Evolutionary conservation across 2,329 filamentous ascomycete genomes (phyloP).

Genomic region (Phyllosticta paracitricarpa): DNA sequence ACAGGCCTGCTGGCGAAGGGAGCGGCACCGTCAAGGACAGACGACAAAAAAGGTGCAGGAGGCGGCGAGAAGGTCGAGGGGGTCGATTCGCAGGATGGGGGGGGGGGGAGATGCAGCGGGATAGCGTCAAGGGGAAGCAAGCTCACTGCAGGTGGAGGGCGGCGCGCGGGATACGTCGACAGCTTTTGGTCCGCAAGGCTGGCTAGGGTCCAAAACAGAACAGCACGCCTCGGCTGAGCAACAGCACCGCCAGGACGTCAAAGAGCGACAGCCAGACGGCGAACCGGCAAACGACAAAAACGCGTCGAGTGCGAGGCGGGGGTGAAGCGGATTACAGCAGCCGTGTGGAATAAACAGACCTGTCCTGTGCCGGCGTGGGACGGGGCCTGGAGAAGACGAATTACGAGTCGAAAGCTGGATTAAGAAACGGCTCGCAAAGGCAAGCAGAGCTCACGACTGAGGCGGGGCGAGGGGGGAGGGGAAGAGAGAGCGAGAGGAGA

Average conservation of each 20-base stretch:
- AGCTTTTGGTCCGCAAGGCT: background rate
- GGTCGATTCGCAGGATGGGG: background rate
- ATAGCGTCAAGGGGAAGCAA: conserved; percentile 1
- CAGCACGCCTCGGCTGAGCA: background rate
- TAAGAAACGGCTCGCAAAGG: background rate
- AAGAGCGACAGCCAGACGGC: background rate
- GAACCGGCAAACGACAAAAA: background rate
- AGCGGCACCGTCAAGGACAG: conserved; percentile 8
- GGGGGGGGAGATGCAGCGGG: background rate
- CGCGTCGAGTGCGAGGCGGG: background rate
- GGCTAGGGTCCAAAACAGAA: background rate
- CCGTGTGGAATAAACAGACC: background rate
- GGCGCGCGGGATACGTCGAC: background rate
- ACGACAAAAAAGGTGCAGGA: background rate
- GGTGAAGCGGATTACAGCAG: background rate
- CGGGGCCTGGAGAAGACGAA: background rate
- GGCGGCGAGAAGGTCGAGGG: background rate
- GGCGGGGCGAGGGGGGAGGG: background rate
- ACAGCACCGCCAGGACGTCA: background rate
- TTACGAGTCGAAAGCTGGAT: background rate
- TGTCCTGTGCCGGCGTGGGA: background rate
- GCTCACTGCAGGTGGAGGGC: conserved; percentile 5
- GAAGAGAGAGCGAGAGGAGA: background rate
- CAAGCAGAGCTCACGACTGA: no score
- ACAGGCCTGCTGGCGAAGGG: conserved; percentile 21